A percentile compares a stretch with the other conserved stretches of the same genome.
phyloP scores from a whole-genome alignment of 2,329 filamentous ascomycete species.

The Phaeomoniella chlamydospora region DNA sequence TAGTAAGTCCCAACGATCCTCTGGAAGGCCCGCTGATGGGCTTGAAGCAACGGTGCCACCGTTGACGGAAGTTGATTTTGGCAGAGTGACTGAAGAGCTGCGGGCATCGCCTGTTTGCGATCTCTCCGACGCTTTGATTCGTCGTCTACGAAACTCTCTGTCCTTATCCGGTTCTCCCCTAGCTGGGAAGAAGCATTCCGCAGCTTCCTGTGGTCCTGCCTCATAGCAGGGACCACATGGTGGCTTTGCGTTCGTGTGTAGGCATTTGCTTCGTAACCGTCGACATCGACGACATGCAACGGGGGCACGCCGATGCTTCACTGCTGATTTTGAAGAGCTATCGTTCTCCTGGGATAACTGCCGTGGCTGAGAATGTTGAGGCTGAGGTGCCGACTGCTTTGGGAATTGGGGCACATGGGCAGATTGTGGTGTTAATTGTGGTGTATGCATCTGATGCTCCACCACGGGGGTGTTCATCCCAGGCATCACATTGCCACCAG shows the following conservation, averaged over 20 bases:
- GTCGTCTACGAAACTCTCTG: slow-evolving; percentile 42
- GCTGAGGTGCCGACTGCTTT: background rate
- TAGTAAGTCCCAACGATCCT: slow-evolving; percentile 1
- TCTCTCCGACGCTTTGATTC: slow-evolving; percentile 10
- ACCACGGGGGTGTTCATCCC: background rate
- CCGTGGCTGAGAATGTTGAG: background rate
- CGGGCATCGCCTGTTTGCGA: background rate
- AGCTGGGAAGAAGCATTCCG: slow-evolving; percentile 33
- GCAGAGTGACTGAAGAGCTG: background rate
- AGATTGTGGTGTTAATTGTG: background rate
- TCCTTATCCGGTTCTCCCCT: slow-evolving; percentile 41
- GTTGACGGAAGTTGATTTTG: background rate
- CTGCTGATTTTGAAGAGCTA: background rate
- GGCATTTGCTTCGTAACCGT: slow-evolving; percentile 41
- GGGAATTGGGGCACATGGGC: background rate
- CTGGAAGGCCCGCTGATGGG: background rate
- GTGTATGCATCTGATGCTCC: background rate
- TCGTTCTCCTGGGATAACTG: background rate
- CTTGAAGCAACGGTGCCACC: background rate
- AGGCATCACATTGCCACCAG: background rate
- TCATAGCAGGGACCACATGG: slow-evolving; percentile 39
- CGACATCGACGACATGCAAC: slow-evolving; percentile 43
- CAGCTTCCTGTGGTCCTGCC: slow-evolving; percentile 24
- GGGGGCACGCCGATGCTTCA: slow-evolving; percentile 19
- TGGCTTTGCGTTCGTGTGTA: slow-evolving; percentile 32